Evolutionary conservation across 805 yeast species (phyloP).

Genomic region (Nakazawaea peltata): DNA sequence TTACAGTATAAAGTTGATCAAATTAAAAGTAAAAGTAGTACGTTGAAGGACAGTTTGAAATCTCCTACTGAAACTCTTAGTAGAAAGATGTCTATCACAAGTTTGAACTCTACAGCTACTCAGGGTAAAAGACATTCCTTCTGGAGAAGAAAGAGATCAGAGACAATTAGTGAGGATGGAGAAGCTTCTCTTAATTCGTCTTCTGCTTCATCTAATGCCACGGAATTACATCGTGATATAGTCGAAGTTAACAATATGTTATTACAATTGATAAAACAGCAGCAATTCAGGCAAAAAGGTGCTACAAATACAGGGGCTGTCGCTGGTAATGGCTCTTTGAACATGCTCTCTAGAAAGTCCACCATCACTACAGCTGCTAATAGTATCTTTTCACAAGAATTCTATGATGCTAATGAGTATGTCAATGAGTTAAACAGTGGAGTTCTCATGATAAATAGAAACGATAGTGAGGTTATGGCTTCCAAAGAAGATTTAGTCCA

Average conservation of each 20-base stretch:
- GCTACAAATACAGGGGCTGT: no score
- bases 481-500: constrained; percentile 1
- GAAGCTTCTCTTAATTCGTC: background rate
- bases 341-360: background rate
- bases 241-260: constrained; percentile 6
- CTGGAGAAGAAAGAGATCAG: constrained; percentile 5
- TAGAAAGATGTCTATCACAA: background rate
- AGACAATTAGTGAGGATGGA: background rate
- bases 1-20: constrained; percentile 10
- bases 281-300: constrained; percentile 5
- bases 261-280: constrained; percentile 7
- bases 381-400: constrained; percentile 42
- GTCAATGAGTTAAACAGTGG: constrained; percentile 39
- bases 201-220: background rate
- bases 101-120: background rate
- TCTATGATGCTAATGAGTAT: constrained; percentile 64
- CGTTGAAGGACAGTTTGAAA: constrained; percentile 7
- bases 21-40: constrained; percentile 2
- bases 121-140: constrained; percentile 1
- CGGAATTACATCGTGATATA: constrained; percentile 2
- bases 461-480: constrained; percentile 14
- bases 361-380: constrained; percentile 14
- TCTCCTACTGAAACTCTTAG: background rate
- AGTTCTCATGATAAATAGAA: constrained; percentile 46
- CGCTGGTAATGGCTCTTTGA: no score